Percentiles rank a stretch among this genome's conserved stretches.
Conservation (phyloP, 768 basidiomycete species). For the Hortiboletus flavorubellus region DNA sequence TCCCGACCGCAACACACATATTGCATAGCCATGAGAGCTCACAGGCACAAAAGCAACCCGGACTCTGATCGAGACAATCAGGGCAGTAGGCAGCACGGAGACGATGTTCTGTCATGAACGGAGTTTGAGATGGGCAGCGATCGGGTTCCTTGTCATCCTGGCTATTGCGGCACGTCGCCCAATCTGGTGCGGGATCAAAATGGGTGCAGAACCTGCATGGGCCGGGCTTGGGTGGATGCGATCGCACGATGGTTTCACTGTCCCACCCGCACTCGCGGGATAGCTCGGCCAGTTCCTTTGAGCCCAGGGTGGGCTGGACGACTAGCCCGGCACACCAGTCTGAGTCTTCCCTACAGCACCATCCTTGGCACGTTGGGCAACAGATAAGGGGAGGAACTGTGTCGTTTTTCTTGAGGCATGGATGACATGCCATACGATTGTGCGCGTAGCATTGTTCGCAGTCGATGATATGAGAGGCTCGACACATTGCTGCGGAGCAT, state of each 20-base stretch:
- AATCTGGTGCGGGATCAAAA: not conserved
- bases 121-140: slow-evolving; percentile 9
- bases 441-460: slow-evolving; percentile 6
- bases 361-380: slow-evolving; percentile 6
- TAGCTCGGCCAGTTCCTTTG: slow-evolving; percentile 4
- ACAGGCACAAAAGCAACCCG: slow-evolving; percentile 3
- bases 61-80: slow-evolving; percentile 1
- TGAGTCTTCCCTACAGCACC: slow-evolving; percentile 13
- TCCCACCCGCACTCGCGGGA: slow-evolving; percentile 4
- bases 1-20: not conserved
- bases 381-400: slow-evolving; percentile 1
- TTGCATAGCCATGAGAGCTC: not conserved
- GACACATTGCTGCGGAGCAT: not conserved
- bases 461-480: not conserved
- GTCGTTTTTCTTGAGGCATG: slow-evolving; percentile 2
- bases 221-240: slow-evolving; percentile 13
- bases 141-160: not conserved
- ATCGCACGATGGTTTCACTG: slow-evolving; percentile 7
- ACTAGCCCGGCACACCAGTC: slow-evolving; percentile 17
- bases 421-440: not conserved
- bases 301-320: slow-evolving; percentile 3
- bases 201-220: slow-evolving; percentile 3
- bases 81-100: not conserved
- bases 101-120: not conserved
- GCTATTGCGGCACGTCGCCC: not conserved